A percentile compares a stretch with the other conserved stretches of the same genome.
Evolutionary conservation across 2,329 filamentous ascomycete genomes (phyloP).

Genomic region (Decorospora gaudefroyi): DNA sequence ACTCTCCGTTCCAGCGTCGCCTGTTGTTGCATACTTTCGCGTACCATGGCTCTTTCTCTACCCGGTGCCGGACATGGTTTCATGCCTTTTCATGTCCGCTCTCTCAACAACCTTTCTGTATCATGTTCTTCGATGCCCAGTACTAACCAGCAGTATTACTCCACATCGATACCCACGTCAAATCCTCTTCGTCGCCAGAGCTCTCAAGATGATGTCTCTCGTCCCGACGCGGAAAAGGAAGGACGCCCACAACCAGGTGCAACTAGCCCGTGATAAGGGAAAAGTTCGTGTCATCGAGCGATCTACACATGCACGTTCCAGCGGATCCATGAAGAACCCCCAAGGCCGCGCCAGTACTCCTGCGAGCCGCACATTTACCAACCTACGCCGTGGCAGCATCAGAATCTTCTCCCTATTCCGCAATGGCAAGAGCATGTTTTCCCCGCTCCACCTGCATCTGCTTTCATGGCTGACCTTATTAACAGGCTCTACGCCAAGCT

Average conservation of each 20-base stretch:
- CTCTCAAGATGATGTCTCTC: conserved; percentile 39
- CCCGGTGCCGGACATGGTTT: too few relatives aligned
- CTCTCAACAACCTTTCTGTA: background rate
- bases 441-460: background rate
- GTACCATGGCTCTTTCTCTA: too few relatives aligned
- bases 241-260: conserved; percentile 26
- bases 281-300: conserved; percentile 43
- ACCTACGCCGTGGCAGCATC: conserved; percentile 38
- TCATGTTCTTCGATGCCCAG: conserved; percentile 2
- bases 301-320: conserved; percentile 16
- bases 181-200: background rate
- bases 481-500: conserved; percentile 23
- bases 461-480: conserved; percentile 3
- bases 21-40: too few relatives aligned
- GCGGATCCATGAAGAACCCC: conserved; percentile 19
- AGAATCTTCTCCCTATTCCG: conserved; percentile 45
- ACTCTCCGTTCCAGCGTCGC: too few relatives aligned
- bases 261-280: conserved; percentile 33
- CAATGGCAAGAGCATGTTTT: conserved; percentile 34
- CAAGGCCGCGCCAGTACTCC: conserved; percentile 23
- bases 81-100: background rate
- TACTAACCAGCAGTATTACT: conserved; percentile 9
- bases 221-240: conserved; percentile 41
- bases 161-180: background rate
- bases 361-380: conserved; percentile 33